Conservation (phyloP, 441 rosid species). For the Flueggea neowawraea region DNA sequence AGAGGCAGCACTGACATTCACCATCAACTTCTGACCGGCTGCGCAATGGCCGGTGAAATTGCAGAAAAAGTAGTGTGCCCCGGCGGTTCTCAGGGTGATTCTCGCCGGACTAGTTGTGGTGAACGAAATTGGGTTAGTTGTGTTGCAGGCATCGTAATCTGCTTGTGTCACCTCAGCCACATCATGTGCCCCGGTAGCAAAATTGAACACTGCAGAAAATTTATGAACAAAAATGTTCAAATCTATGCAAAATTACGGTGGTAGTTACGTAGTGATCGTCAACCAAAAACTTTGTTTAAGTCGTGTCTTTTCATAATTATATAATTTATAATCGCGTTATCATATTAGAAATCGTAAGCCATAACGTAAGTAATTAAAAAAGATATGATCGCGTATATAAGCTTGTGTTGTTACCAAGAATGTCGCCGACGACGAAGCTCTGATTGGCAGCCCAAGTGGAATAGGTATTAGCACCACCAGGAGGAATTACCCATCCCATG, state of each 20-base stretch:
- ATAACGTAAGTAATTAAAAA: too few species aligned
- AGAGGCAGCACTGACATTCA: slow-evolving; percentile 28
- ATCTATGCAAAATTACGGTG: background rate
- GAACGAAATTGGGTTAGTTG: slow-evolving; percentile 3
- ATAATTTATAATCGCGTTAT: too few species aligned
- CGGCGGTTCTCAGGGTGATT: slow-evolving; percentile 28
- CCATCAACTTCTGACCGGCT: slow-evolving; percentile 35
- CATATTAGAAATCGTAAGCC: too few species aligned
- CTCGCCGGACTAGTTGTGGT: slow-evolving; percentile 25
- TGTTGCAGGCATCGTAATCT: slow-evolving; percentile 27
- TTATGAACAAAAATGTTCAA: background rate
- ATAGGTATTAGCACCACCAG: slow-evolving; percentile 14
- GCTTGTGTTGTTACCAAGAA: slow-evolving; percentile 20
- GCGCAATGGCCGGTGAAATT: slow-evolving; percentile 23
- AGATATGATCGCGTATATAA: too few species aligned
- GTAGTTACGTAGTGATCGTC: too few species aligned
- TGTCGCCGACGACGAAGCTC: slow-evolving; percentile 25
- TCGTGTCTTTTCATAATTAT: too few species aligned
- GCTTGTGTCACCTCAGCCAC: slow-evolving; percentile 30
- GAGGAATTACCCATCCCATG: slow-evolving; percentile 29
- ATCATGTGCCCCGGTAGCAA: slow-evolving; percentile 32
- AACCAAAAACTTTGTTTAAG: background rate
- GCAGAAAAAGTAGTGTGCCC: slow-evolving; percentile 37
- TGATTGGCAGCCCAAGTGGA: slow-evolving; percentile 26
- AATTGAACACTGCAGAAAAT: slow-evolving; percentile 35